Conservation (phyloP, 1,284 basidiomycete species). For the Coniophora puteana region DNA sequence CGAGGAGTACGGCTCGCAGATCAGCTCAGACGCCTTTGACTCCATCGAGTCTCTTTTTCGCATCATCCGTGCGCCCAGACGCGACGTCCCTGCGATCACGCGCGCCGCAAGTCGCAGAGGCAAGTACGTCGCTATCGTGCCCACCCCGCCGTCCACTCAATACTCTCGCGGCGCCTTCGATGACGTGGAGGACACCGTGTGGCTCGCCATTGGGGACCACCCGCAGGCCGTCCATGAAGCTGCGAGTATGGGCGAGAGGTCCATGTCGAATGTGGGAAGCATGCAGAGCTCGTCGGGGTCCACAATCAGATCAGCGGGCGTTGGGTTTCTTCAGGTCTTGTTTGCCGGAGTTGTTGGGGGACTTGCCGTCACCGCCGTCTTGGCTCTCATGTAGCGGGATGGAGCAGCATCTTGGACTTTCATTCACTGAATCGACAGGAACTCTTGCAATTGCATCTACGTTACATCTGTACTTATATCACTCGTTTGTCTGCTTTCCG, state of each 20-base stretch:
- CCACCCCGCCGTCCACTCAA: constrained; percentile 21
- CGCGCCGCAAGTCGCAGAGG: constrained; percentile 24
- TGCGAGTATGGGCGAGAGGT: not conserved
- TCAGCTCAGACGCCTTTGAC: no score
- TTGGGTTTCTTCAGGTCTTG: constrained; percentile 26
- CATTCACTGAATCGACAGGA: no score
- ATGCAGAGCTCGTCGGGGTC: no score
- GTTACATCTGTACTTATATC: no score
- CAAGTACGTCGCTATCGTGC: constrained; percentile 28
- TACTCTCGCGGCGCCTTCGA: constrained; percentile 18
- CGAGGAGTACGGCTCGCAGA: no score
- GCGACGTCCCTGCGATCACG: constrained; percentile 21
- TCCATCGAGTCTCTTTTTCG: constrained; percentile 31
- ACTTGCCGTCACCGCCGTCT: constrained; percentile 24
- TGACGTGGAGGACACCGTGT: constrained; percentile 18
- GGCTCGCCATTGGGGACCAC: constrained; percentile 30
- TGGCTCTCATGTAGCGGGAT: constrained; percentile 29
- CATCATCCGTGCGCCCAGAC: constrained; percentile 28
- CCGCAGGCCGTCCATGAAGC: constrained; percentile 29
- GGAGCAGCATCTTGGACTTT: no score
- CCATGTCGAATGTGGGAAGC: no score
- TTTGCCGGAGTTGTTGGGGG: constrained; percentile 27
- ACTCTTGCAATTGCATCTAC: no score
- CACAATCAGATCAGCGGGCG: constrained; percentile 1
- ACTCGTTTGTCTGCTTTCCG: no score